Conservation (phyloP, 1,139 yeast species). For the Kodamaea ohmeri region DNA sequence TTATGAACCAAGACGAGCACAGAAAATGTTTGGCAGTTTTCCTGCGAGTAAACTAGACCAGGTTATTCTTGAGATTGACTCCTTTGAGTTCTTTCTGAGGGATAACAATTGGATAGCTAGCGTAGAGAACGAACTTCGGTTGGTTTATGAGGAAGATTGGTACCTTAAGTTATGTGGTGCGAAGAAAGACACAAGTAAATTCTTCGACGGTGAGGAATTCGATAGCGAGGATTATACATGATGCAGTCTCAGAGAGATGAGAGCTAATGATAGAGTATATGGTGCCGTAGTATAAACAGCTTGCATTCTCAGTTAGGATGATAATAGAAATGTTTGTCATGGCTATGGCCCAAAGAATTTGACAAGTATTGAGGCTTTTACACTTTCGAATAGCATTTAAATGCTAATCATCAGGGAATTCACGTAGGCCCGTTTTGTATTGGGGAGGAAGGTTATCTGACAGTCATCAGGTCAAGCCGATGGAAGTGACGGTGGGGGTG, state of each 20-base stretch:
- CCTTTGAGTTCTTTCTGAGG: conserved; percentile 28
- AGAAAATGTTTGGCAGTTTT: conserved; percentile 6
- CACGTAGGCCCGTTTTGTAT: no score
- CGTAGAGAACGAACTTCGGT: conserved; percentile 17
- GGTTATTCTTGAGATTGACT: conserved; percentile 25
- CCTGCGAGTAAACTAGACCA: background rate
- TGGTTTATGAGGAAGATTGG: conserved; percentile 22
- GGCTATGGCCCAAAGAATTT: no score
- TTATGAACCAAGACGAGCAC: conserved; percentile 7
- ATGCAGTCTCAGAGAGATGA: no score
- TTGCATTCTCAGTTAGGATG: no score
- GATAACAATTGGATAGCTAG: conserved; percentile 26
- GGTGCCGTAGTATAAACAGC: background rate
- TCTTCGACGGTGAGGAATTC: background rate
- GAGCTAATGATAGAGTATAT: background rate
- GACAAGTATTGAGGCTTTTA: no score
- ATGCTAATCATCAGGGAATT: no score
- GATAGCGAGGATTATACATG: background rate
- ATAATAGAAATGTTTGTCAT: no score
- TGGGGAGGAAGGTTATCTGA: no score
- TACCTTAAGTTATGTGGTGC: conserved; percentile 7
- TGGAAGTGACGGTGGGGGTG: no score
- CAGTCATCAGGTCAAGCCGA: no score
- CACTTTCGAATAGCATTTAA: no score
- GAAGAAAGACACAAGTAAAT: conserved; percentile 2